Conservation (phyloP, 257 asterid genomes). For the Nicotiana otophora region DNA sequence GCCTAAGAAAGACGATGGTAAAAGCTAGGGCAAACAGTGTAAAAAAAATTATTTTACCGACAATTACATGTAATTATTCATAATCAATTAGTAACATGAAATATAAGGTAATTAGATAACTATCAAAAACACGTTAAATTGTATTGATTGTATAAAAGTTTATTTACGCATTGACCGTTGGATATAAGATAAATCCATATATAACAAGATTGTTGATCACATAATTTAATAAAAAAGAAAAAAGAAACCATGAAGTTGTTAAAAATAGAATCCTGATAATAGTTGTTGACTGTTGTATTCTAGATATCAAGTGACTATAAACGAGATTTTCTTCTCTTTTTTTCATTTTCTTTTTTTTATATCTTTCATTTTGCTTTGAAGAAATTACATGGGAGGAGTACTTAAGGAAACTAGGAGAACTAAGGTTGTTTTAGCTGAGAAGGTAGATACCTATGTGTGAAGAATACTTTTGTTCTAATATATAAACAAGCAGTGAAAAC, state of each 20-base stretch:
- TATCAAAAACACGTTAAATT: no score
- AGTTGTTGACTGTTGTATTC: not conserved
- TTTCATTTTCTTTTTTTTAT: not conserved
- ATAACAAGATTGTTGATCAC: not conserved
- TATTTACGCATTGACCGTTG: not conserved
- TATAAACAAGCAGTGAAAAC: not conserved
- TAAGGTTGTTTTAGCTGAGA: not conserved
- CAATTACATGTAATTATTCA: no score
- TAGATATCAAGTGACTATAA: not conserved
- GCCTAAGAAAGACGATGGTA: no score
- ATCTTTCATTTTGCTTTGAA: not conserved
- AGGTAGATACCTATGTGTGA: not conserved
- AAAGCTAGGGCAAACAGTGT: no score
- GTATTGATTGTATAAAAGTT: not conserved
- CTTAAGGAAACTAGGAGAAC: no score
- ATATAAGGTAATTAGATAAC: no score
- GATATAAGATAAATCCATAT: not conserved
- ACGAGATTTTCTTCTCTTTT: not conserved
- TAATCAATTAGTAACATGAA: no score
- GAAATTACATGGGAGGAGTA: not conserved
- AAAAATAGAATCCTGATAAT: not conserved
- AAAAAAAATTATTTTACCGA: no score
- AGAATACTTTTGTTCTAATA: not conserved
- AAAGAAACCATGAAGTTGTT: not conserved
- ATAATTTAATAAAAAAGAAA: not conserved